phyloP scores from a whole-genome alignment of 305 asterid genomes.

The Lippia alba region DNA sequence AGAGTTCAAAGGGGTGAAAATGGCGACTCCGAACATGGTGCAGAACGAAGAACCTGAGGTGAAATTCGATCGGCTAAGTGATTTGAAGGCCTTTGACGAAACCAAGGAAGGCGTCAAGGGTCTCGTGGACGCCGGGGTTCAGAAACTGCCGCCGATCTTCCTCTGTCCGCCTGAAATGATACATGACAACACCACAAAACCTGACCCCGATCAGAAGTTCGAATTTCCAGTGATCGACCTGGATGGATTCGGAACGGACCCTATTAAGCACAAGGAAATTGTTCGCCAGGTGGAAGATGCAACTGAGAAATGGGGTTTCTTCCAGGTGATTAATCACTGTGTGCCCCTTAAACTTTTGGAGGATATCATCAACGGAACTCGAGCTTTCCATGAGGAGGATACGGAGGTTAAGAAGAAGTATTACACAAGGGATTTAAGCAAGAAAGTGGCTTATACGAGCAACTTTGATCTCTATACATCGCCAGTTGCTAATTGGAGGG shows the following conservation, averaged over 20 bases:
- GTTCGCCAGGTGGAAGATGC: conserved; percentile 38
- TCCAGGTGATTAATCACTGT: conserved; percentile 60
- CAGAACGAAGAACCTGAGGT: conserved; percentile 1
- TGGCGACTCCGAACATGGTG: not conserved
- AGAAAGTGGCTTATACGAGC: not conserved
- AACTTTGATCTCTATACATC: conserved; percentile 50
- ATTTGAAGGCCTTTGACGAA: conserved; percentile 42
- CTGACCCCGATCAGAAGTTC: not conserved
- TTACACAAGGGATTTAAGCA: conserved; percentile 30
- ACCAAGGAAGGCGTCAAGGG: conserved; percentile 49
- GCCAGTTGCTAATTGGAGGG: conserved; percentile 54
- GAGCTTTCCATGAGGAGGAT: conserved; percentile 43
- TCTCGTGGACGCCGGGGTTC: conserved; percentile 44
- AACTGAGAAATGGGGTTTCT: conserved; percentile 48
- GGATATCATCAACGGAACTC: conserved; percentile 39
- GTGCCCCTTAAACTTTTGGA: conserved; percentile 31
- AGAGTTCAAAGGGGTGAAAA: too few species aligned
- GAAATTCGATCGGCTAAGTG: conserved; percentile 33
- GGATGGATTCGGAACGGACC: conserved; percentile 31
- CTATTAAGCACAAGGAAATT: conserved; percentile 25
- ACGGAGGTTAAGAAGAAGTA: conserved; percentile 45
- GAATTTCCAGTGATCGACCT: conserved; percentile 45
- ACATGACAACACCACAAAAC: not conserved
- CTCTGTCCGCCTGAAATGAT: conserved; percentile 31
- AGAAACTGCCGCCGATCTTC: conserved; percentile 41